Evolutionary conservation across 2,329 filamentous ascomycete genomes (phyloP).

Genomic region (Trichoderma simmonsii): DNA sequence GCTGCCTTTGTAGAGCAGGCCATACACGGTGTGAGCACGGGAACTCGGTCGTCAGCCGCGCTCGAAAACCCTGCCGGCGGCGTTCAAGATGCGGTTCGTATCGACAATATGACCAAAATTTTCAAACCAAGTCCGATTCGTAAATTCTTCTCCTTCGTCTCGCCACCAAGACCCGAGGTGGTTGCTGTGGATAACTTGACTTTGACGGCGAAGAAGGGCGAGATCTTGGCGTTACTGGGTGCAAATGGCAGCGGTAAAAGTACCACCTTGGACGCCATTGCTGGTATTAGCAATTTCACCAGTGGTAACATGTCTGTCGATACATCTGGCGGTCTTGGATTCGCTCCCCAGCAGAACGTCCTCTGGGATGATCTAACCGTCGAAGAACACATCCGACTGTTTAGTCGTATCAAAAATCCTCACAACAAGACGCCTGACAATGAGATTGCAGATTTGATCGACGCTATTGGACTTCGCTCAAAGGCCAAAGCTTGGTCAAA

Average conservation of each 20-base stretch:
- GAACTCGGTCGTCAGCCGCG: conserved; percentile 23
- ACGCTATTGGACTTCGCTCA: conserved; percentile 60
- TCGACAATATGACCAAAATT: conserved; percentile 70
- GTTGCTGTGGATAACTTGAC: conserved; percentile 70
- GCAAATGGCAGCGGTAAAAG: conserved; percentile 72
- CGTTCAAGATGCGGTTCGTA: conserved; percentile 56
- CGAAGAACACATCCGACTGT: conserved; percentile 66
- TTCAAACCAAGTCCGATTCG: conserved; percentile 64
- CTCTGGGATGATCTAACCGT: conserved; percentile 72
- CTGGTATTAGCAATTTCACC: conserved; percentile 40
- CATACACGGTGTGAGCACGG: conserved; percentile 50
- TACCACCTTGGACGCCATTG: conserved; percentile 45
- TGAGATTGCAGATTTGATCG: conserved; percentile 46
- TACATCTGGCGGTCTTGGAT: conserved; percentile 67
- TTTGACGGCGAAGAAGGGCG: conserved; percentile 65
- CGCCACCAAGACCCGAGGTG: conserved; percentile 59
- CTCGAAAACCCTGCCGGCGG: conserved; percentile 6
- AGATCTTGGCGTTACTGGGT: conserved; percentile 72
- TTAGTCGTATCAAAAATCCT: conserved; percentile 64
- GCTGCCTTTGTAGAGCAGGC: conserved; percentile 68
- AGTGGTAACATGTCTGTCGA: conserved; percentile 61
- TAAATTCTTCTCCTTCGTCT: conserved; percentile 45
- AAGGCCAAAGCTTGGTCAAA: conserved; percentile 60
- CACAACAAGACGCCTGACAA: conserved; percentile 45
- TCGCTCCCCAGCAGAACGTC: conserved; percentile 74